Conservation (phyloP, 345 rosid genomes). For the Salix arbutifolia region DNA sequence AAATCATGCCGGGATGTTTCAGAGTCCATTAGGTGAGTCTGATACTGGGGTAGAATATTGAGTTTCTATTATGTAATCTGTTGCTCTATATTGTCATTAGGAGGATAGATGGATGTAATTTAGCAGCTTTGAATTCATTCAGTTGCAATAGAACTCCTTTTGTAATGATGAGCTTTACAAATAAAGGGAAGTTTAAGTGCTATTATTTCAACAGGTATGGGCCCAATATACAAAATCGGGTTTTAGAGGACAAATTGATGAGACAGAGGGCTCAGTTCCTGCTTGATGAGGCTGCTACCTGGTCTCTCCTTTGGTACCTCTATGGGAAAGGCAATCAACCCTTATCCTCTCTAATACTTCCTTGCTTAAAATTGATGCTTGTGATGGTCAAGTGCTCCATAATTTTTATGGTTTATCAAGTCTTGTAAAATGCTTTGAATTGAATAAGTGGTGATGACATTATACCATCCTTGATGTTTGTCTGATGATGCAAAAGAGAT, state of each 20-base stretch:
- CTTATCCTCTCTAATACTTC: conserved; percentile 20
- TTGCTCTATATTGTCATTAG: background rate
- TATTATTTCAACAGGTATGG: conserved; percentile 52
- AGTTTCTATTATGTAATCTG: background rate
- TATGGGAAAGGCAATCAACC: conserved; percentile 86
- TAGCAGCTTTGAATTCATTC: too few species aligned
- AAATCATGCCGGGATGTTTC: conserved; percentile 72
- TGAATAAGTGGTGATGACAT: too few species aligned
- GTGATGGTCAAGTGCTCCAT: background rate
- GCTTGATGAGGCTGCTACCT: conserved; percentile 95
- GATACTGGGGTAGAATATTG: background rate
- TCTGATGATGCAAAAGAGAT: too few species aligned
- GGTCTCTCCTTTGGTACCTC: conserved; percentile 95
- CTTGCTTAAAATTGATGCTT: conserved; percentile 9
- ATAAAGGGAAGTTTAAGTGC: background rate
- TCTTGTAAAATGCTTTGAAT: background rate
- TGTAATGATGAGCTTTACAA: background rate
- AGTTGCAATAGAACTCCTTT: background rate
- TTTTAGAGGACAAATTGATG: conserved; percentile 87
- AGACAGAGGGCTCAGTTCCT: conserved; percentile 90
- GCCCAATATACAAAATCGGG: conserved; percentile 58
- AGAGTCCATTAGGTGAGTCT: conserved; percentile 71
- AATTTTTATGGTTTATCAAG: too few species aligned
- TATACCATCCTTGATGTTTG: too few species aligned
- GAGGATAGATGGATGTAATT: background rate